Conservation (phyloP, 352 stramenopile genomes). For the Globisporangium barbulae region DNA sequence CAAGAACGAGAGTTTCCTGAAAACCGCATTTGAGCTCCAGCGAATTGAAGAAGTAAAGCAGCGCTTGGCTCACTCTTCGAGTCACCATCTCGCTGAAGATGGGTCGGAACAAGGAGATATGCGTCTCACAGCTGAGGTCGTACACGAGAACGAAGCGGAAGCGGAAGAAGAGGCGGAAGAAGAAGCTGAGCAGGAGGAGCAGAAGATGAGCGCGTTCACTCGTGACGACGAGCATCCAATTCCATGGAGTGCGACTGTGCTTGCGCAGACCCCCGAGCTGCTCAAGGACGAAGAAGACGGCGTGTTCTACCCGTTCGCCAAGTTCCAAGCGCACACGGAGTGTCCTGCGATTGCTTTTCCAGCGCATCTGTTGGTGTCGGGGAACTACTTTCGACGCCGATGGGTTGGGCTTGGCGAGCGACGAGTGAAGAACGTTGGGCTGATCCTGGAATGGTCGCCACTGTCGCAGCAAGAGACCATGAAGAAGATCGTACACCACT, state of each 20-base stretch:
- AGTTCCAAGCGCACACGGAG: slow-evolving; percentile 74
- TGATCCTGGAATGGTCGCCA: slow-evolving; percentile 88
- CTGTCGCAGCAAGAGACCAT: slow-evolving; percentile 69
- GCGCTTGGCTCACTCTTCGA: slow-evolving; percentile 57
- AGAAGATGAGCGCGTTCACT: slow-evolving; percentile 91
- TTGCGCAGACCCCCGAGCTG: slow-evolving; percentile 22
- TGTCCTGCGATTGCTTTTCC: slow-evolving; percentile 78
- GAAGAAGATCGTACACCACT: slow-evolving; percentile 56
- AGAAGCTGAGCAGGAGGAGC: slow-evolving; percentile 87
- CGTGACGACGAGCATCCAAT: slow-evolving; percentile 87
- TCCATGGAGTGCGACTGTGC: slow-evolving; percentile 60
- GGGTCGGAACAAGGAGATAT: slow-evolving; percentile 66
- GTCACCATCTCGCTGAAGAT: slow-evolving; percentile 36
- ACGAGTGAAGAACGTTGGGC: slow-evolving; percentile 85
- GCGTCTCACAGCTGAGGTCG: slow-evolving; percentile 79
- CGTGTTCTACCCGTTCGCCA: slow-evolving; percentile 75
- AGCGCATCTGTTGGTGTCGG: slow-evolving; percentile 64
- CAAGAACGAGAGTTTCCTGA: slow-evolving; percentile 60
- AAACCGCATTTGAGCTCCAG: slow-evolving; percentile 40
- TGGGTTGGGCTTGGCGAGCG: slow-evolving; percentile 88
- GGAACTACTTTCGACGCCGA: slow-evolving; percentile 85
- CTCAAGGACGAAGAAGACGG: slow-evolving; percentile 38
- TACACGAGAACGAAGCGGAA: slow-evolving; percentile 89
- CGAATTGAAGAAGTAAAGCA: slow-evolving; percentile 59
- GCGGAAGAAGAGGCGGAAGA: slow-evolving; percentile 87